Evolutionary conservation across 495 filamentous ascomycete genomes (phyloP).

Genomic region (Annulohypoxylon nitens): DNA sequence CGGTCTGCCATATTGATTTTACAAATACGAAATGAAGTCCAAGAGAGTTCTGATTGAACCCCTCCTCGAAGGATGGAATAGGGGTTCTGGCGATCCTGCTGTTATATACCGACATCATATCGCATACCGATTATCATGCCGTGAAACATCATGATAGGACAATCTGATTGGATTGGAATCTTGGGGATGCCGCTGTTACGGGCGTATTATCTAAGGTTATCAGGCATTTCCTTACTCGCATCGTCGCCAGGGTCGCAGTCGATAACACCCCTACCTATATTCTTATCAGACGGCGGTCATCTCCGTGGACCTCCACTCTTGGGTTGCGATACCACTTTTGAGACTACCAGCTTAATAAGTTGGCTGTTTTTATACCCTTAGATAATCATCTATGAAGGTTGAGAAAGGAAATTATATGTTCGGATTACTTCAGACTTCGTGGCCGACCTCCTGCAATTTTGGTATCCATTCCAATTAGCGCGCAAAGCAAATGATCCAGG

Average conservation of each 20-base stretch:
- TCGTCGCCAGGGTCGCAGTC: not conserved
- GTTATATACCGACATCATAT: not conserved
- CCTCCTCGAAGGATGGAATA: not conserved
- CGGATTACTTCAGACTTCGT: not conserved
- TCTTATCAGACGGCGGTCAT: slow-evolving; percentile 5
- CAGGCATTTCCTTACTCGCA: not conserved
- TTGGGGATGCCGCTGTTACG: not conserved
- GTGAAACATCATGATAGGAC: not conserved
- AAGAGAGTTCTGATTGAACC: not conserved
- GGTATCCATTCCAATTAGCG: too few species aligned
- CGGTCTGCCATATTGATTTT: not conserved
- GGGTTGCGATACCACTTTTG: not conserved
- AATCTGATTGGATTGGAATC: slow-evolving; percentile 5
- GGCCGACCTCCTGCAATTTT: not conserved
- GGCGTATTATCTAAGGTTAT: slow-evolving; percentile 6
- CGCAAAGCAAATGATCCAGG: too few species aligned
- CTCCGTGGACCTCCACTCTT: not conserved
- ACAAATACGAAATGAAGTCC: not conserved
- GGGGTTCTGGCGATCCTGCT: not conserved
- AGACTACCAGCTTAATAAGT: not conserved
- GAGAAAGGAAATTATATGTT: not conserved
- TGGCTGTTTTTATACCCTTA: not conserved
- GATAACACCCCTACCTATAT: not conserved
- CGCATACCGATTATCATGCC: not conserved
- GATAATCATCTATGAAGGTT: not conserved